phyloP scores from a whole-genome alignment of 345 rosid genomes.

The Gossypium australe region DNA sequence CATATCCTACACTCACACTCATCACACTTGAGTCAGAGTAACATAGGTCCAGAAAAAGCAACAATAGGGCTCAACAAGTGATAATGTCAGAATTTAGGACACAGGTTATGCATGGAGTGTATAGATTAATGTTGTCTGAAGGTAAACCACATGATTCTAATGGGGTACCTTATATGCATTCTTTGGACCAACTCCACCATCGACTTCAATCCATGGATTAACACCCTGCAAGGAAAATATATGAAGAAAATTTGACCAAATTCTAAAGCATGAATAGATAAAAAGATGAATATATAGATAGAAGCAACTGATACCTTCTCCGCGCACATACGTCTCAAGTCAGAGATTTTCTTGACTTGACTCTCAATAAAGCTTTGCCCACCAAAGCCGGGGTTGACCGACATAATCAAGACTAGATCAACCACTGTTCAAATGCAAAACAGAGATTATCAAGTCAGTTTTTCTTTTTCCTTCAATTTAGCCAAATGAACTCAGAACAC shows the following conservation, averaged over 20 bases:
- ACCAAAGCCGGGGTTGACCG: slow-evolving; percentile 91
- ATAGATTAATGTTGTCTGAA: neutral
- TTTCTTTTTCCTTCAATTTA: neutral
- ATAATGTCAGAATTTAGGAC: neutral
- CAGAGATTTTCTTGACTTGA: slow-evolving; percentile 95
- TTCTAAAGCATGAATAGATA: neutral
- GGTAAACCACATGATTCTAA: slow-evolving; percentile 1
- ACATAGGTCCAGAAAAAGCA: neutral
- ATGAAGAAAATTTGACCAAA: slow-evolving; percentile 5
- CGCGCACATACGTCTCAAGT: slow-evolving; percentile 76
- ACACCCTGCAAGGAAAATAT: slow-evolving; percentile 54
- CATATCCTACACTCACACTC: too few relatives aligned
- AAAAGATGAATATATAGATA: neutral
- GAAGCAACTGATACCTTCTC: slow-evolving; percentile 56
- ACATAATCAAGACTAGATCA: slow-evolving; percentile 95
- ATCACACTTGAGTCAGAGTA: too few relatives aligned
- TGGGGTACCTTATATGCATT: slow-evolving; percentile 82
- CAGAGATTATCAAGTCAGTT: neutral
- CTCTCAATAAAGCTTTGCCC: slow-evolving; percentile 99
- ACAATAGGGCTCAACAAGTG: neutral
- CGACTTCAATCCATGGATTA: slow-evolving; percentile 98
- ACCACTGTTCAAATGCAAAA: slow-evolving; percentile 45
- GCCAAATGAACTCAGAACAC: slow-evolving; percentile 5
- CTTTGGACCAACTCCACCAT: slow-evolving; percentile 94
- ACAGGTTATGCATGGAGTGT: neutral